Evolutionary conservation across 1,139 yeast species (phyloP), one percentile per base, ranked within the genome.

Genomic region (Yamadazyma diddensiae): DNA sequence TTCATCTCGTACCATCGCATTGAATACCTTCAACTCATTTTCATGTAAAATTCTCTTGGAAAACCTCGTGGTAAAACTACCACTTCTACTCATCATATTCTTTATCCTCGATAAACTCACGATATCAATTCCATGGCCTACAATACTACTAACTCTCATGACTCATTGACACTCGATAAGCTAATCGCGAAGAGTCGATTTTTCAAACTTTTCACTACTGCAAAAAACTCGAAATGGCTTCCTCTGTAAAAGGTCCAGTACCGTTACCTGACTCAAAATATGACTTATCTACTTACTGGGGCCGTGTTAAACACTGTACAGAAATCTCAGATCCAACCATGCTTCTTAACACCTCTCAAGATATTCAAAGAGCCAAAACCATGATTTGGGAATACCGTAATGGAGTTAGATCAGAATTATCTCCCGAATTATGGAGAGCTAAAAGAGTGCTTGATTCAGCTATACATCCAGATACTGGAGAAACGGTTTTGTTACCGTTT

Each of bases 401-500:
- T 48, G 95, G 95, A 12, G 71, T 73, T 16, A 54, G 69, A 28
- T 60, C 70, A 1, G 56, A 66, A 24, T 79, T 88, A 77, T 78
- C 83, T 2, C 90, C 94, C 2, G 86, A 80, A 35, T 70, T 92
- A 35, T 92, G 98, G 98, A 67, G 76, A 34, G 94, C 96, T 9
- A 92, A 92, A 62, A 79, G 77, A 57, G 69, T 84, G 15, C 69
- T 90, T 49, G 97, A 88, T 57, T 85, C 95, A 1, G 79, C 95
- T 0, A 74, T 87, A 29, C 97, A 90, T 55, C 97, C 97, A 26
- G 98, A 92, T 55, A 92, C 94, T 3, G 97, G 97, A 1, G 92
- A 86, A 50, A 83, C 94, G 3, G 97, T 92, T 7, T 54, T 86
- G 24, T 68, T 92, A 37, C 98, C 98, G 3, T 92, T 92, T 62